A percentile compares a stretch with the other conserved stretches of the same genome.
These are phyloP conservation scores for Astrothelium macrocarpum DNA, from an alignment of 495 filamentous ascomycete genomes.

Conservation along the genomic window DNA sequence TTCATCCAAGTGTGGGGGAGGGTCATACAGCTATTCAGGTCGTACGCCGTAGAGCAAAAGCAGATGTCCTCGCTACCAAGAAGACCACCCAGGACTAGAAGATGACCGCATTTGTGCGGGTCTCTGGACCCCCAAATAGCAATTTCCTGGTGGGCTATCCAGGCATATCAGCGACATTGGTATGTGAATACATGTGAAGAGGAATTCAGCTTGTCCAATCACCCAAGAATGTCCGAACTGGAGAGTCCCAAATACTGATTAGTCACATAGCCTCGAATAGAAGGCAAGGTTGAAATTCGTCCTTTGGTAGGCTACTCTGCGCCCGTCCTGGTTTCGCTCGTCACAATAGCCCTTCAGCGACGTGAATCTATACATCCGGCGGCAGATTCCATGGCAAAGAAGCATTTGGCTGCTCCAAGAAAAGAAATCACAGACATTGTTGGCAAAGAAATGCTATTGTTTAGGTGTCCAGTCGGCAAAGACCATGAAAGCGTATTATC, in stretches of 20 bases:
- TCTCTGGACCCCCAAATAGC: constrained; percentile 94
- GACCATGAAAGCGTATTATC: constrained; percentile 79
- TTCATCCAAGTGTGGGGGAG: background rate
- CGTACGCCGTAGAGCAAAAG: background rate
- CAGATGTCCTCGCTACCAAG: constrained; percentile 3
- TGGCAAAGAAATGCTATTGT: constrained; percentile 89
- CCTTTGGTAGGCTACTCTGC: constrained; percentile 73
- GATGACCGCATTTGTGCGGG: constrained; percentile 89
- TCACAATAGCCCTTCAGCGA: constrained; percentile 85
- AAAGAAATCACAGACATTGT: constrained; percentile 88
- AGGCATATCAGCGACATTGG: constrained; percentile 94
- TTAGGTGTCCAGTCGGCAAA: constrained; percentile 70
- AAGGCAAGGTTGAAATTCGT: constrained; percentile 96
- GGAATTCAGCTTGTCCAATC: constrained; percentile 36
- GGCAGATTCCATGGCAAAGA: constrained; percentile 87
- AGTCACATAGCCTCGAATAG: constrained; percentile 61
- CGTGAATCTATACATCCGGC: constrained; percentile 94
- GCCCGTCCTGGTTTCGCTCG: constrained; percentile 82
- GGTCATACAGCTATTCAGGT: background rate
- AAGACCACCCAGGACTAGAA: constrained; percentile 19
- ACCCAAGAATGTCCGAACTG: background rate
- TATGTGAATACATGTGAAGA: constrained; percentile 38
- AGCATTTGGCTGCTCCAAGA: constrained; percentile 80
- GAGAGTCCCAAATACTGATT: background rate
- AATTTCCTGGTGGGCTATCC: constrained; percentile 95